Percentiles rank a stretch among this genome's conserved stretches.
These are phyloP conservation scores for Thermochaetoides dissita DNA, from an alignment of 2,329 filamentous ascomycete species.

Conservation along the genomic window DNA sequence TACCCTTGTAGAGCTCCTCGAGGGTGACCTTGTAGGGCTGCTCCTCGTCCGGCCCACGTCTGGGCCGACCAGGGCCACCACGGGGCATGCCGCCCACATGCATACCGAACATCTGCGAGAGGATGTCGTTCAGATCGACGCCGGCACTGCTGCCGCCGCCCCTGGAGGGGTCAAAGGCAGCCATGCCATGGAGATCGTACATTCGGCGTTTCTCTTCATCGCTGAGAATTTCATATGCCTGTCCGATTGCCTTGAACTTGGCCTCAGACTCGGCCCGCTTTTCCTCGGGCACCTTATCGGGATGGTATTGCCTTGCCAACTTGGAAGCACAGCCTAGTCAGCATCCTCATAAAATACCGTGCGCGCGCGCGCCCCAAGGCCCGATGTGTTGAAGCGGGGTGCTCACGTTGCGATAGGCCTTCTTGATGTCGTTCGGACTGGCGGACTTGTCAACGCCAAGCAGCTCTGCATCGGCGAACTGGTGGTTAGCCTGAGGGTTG, in stretches of 20 bases:
- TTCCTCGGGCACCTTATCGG: conserved; percentile 85
- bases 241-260: conserved; percentile 83
- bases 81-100: conserved; percentile 39
- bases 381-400: not conserved
- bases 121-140: conserved; percentile 79
- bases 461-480: conserved; percentile 42
- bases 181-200: conserved; percentile 93
- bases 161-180: conserved; percentile 71
- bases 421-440: conserved; percentile 72
- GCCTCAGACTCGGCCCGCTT: conserved; percentile 74
- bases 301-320: conserved; percentile 79
- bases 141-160: conserved; percentile 53
- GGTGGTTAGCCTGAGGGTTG: too few relatives aligned
- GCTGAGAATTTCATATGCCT: conserved; percentile 94
- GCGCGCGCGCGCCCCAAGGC: too few relatives aligned
- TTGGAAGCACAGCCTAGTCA: conserved; percentile 21
- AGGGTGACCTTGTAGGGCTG: conserved; percentile 82
- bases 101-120: conserved; percentile 84
- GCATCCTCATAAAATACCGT: not conserved
- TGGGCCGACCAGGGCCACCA: conserved; percentile 44
- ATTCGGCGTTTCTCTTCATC: conserved; percentile 86
- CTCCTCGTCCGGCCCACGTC: conserved; percentile 70
- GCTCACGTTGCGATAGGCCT: conserved; percentile 83
- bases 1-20: conserved; percentile 95
- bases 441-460: conserved; percentile 62